These are phyloP conservation scores for Ophiostoma ulmi DNA, from an alignment of 2,329 filamentous ascomycete species.

Conservation along the genomic window DNA sequence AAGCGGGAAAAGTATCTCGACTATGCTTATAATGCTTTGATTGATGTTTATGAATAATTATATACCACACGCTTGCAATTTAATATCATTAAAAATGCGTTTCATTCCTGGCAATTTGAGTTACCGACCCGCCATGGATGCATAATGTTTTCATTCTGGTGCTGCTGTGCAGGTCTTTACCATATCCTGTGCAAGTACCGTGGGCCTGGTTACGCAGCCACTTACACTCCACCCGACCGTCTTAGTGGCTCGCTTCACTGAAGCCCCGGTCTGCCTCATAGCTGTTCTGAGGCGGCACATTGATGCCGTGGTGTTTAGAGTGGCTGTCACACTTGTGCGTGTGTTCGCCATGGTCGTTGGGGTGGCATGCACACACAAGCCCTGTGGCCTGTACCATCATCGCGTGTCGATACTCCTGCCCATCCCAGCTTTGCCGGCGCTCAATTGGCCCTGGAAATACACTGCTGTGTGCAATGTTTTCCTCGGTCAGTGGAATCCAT, in stretches of 20 bases:
- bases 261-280: conserved; percentile 21
- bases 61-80: not conserved
- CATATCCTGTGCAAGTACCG: too few relatives aligned
- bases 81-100: not conserved
- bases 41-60: not conserved
- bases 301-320: not conserved
- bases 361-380: conserved; percentile 19
- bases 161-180: too few relatives aligned
- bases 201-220: not conserved
- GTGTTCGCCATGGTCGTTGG: not conserved
- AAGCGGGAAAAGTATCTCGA: not conserved
- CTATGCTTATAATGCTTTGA: not conserved
- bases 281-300: not conserved
- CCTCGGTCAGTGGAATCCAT: conserved; percentile 42
- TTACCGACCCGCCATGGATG: not conserved
- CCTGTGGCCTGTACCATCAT: conserved; percentile 31
- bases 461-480: conserved; percentile 35
- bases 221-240: not conserved
- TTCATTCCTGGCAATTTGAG: not conserved
- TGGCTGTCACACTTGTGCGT: not conserved
- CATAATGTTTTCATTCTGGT: not conserved
- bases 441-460: conserved; percentile 24
- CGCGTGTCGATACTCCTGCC: conserved; percentile 50
- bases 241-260: conserved; percentile 2
- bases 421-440: conserved; percentile 49